phyloP scores from a whole-genome alignment of 2,329 filamentous ascomycete species.

The Colletotrichum sp. region DNA sequence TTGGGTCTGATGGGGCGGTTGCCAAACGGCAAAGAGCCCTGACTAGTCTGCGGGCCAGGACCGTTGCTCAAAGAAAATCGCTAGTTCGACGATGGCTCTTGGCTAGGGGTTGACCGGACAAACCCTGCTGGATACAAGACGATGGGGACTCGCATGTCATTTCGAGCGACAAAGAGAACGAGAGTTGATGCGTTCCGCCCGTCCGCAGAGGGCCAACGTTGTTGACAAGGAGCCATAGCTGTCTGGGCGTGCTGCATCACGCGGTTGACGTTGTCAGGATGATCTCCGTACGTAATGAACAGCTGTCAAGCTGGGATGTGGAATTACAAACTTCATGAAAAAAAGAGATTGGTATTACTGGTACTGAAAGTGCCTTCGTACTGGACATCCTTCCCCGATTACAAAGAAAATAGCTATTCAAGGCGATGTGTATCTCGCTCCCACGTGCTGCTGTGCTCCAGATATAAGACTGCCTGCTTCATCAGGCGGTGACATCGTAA shows the following conservation, averaged over 20 bases:
- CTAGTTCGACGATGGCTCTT: background rate
- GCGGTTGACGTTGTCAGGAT: background rate
- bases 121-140: background rate
- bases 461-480: background rate
- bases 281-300: background rate
- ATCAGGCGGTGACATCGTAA: constrained; percentile 10
- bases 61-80: background rate
- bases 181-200: background rate
- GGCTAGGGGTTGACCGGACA: background rate
- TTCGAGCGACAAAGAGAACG: background rate
- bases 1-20: background rate
- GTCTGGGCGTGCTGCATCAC: background rate
- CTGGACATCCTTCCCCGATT: background rate
- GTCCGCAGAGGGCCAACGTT: background rate
- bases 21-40: background rate
- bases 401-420: background rate
- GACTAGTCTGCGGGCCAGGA: background rate
- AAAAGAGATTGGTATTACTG: background rate
- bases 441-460: background rate
- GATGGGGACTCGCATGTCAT: background rate
- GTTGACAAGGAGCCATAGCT: background rate
- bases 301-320: background rate
- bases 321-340: background rate
- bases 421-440: background rate
- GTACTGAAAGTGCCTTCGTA: background rate